These are phyloP conservation scores for Cynanchum wilfordii DNA, from an alignment of 257 asterid genomes.

Conservation along the genomic window DNA sequence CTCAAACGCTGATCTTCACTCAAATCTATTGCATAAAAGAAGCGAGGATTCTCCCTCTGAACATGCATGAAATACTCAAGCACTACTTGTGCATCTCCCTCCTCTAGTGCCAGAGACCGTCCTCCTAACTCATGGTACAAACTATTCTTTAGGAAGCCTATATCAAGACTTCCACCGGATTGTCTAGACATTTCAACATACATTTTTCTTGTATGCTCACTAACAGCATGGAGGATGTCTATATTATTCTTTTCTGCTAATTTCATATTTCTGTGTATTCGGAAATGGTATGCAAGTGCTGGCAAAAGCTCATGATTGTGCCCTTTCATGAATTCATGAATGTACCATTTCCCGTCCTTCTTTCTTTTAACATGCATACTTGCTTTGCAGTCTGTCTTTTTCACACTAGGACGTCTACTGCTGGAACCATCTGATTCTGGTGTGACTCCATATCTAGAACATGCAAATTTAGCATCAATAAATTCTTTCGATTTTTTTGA, in stretches of 20 bases:
- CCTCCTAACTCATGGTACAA: slow-evolving; percentile 55
- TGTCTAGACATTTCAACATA: slow-evolving; percentile 95
- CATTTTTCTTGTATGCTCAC: slow-evolving; percentile 90
- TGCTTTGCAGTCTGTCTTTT: slow-evolving; percentile 91
- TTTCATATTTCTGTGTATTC: slow-evolving; percentile 79
- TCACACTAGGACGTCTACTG: slow-evolving; percentile 72
- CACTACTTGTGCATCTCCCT: slow-evolving; percentile 82
- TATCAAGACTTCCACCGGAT: slow-evolving; percentile 38
- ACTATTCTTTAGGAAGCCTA: slow-evolving; percentile 38
- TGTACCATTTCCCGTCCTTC: slow-evolving; percentile 86
- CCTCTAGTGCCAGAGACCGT: slow-evolving; percentile 60
- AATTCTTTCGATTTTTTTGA: slow-evolving; percentile 94
- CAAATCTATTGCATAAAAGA: slow-evolving; percentile 81
- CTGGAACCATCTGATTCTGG: slow-evolving; percentile 79
- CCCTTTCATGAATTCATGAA: slow-evolving; percentile 82
- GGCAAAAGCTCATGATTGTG: slow-evolving; percentile 97
- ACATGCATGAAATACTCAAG: slow-evolving; percentile 73
- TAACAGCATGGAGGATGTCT: slow-evolving; percentile 87
- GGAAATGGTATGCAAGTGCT: slow-evolving; percentile 91
- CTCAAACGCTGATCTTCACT: slow-evolving; percentile 82
- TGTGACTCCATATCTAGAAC: slow-evolving; percentile 89
- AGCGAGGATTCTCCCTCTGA: slow-evolving; percentile 67
- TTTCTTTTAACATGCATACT: slow-evolving; percentile 95
- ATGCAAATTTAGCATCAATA: slow-evolving; percentile 92
- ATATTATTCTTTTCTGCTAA: slow-evolving; percentile 86